Evolutionary conservation across 2,329 filamentous ascomycete species (phyloP), one percentile per base, ranked within the genome.

Genomic region (Stromatinia cepivora): DNA sequence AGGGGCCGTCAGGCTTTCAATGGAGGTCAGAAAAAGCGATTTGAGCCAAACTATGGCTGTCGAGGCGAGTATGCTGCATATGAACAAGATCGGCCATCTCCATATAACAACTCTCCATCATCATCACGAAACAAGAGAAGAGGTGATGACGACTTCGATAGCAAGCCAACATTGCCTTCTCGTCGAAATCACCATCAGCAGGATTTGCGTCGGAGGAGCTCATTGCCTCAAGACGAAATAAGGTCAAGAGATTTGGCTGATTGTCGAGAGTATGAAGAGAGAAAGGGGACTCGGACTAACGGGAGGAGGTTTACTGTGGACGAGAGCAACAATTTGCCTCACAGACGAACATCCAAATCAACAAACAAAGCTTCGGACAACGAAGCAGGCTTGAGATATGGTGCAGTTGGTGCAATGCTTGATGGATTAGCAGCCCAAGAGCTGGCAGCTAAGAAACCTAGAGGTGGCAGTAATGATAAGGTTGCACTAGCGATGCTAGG

Each of bases 391-490:
- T 48, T 62, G 13, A 45, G 46, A 64, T 36, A 36, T 28, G 48
- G 46, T 54, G 62, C 48, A 7, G 20, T 65, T 8, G 48, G 62
- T 36, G 62, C 62, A 53, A 39, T 65, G n/a, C n/a, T 65, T 39
- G 62, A 48, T 10, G 48, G 62, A 28, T 28, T 65, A 39, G 62
- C 62, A 11, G 62, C 62, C 28, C 48, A 53, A 36, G 62, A 65
- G 17, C 7, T 65, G 5, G 25, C 62, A 36, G 25, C 45, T 4
- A 25, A 53, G 11, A 50, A 50, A 4, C 5, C 11, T 6, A 36
- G 9, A 34, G 31, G 45, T 15, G 34, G 50, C 9, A 53, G 9
- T 3, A 64, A 28, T 53, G 61, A 64, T 9, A 64, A 50, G 28
- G 13, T 64, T n/a, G 42, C 61, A 39, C n/a, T 64, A 6, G 61